A percentile compares a stretch with the other conserved stretches of the same genome.
Evolutionary conservation across 225 moss, liverwort and hornwort genomes (phyloP).

Genomic region (Bryum argenteum): DNA sequence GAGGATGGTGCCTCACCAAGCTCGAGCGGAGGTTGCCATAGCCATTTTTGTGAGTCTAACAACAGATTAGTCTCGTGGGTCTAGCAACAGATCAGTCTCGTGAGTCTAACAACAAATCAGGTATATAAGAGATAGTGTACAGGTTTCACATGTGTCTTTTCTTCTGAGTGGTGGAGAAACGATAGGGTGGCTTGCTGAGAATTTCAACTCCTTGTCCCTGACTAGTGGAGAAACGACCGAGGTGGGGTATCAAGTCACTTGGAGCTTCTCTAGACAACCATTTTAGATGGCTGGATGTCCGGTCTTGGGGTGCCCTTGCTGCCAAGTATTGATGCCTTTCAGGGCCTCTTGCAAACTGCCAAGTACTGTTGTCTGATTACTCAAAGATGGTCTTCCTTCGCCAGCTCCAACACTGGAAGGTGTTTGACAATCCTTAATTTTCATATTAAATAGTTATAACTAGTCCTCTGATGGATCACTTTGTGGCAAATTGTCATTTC

Average conservation of each 20-base stretch:
- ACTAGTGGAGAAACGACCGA: conserved; percentile 66
- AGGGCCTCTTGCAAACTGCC: too few species aligned
- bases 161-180: too few species aligned
- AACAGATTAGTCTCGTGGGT: too few species aligned
- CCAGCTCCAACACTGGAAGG: conserved; percentile 94
- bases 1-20: too few species aligned
- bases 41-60: too few species aligned
- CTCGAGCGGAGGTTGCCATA: too few species aligned
- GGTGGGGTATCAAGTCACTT: conserved; percentile 78
- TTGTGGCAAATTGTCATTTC: background rate
- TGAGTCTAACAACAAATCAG: too few species aligned
- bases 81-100: too few species aligned
- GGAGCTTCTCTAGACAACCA: conserved; percentile 90
- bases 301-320: conserved; percentile 89
- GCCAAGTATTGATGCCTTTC: conserved; percentile 91
- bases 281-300: conserved; percentile 99
- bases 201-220: conserved; percentile 81
- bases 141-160: too few species aligned
- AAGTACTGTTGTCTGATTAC: conserved; percentile 91
- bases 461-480: background rate
- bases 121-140: too few species aligned
- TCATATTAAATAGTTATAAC: background rate
- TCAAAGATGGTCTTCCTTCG: conserved; percentile 85
- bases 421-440: background rate
- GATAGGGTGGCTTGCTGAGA: conserved; percentile 93